These are phyloP conservation scores for Mycena amicta DNA, from an alignment of 768 basidiomycete genomes.

Conservation along the genomic window DNA sequence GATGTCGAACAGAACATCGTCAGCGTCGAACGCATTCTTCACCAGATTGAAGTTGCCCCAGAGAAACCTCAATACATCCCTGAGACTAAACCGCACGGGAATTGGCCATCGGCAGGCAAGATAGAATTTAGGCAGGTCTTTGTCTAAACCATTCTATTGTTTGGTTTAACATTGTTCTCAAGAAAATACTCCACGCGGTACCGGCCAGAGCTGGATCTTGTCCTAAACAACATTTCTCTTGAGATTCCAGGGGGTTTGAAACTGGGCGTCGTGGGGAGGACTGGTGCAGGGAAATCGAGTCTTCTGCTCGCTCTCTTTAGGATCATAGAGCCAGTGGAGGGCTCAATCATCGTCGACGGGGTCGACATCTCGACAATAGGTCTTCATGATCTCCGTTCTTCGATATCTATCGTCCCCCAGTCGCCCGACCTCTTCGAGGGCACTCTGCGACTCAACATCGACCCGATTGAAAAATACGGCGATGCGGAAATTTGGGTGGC, in stretches of 20 bases:
- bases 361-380: slow-evolving; percentile 79
- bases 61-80: slow-evolving; percentile 78
- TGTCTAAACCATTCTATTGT: slow-evolving; percentile 1
- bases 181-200: slow-evolving; percentile 80
- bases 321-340: slow-evolving; percentile 70
- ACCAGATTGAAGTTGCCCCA: slow-evolving; percentile 71
- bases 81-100: slow-evolving; percentile 49
- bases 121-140: slow-evolving; percentile 66
- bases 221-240: slow-evolving; percentile 76
- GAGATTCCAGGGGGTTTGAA: slow-evolving; percentile 80
- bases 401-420: slow-evolving; percentile 87
- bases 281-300: slow-evolving; percentile 53
- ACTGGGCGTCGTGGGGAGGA: slow-evolving; percentile 86
- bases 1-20: slow-evolving; percentile 93
- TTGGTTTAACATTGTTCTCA: too few relatives aligned
- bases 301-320: slow-evolving; percentile 74
- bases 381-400: slow-evolving; percentile 75
- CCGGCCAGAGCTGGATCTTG: slow-evolving; percentile 76
- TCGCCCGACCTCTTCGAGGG: slow-evolving; percentile 72
- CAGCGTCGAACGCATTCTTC: slow-evolving; percentile 83
- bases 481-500: slow-evolving; percentile 90
- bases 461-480: slow-evolving; percentile 72
- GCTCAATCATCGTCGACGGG: slow-evolving; percentile 72
- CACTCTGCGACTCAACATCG: slow-evolving; percentile 83
- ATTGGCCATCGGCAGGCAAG: slow-evolving; percentile 76